A percentile compares a stretch with the other conserved stretches of the same genome.
These are phyloP conservation scores for Hypericum androsaemum DNA, from an alignment of 345 rosid species.

Conservation along the genomic window DNA sequence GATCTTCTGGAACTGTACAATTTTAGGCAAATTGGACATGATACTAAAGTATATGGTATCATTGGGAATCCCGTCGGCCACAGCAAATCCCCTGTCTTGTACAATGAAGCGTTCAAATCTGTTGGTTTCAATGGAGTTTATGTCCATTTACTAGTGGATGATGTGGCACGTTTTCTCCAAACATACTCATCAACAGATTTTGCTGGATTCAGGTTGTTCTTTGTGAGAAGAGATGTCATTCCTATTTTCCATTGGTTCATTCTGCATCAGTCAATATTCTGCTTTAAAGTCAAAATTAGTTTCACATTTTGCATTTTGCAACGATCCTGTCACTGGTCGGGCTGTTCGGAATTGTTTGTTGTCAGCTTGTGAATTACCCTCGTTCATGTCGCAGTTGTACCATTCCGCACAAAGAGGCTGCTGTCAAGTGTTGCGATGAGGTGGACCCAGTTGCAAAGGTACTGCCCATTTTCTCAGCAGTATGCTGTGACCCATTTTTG, in stretches of 20 bases:
- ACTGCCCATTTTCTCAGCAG: neutral
- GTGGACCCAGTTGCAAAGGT: conserved; percentile 92
- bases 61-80: conserved; percentile 92
- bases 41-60: conserved; percentile 76
- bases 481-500: too few species aligned
- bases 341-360: neutral
- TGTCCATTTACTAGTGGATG: conserved; percentile 74
- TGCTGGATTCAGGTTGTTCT: conserved; percentile 74
- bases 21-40: conserved; percentile 73
- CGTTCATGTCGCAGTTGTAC: conserved; percentile 54
- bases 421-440: conserved; percentile 72
- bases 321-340: neutral
- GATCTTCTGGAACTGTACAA: conserved; percentile 71
- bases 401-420: conserved; percentile 88
- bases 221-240: too few species aligned
- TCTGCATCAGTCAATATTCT: neutral
- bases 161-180: conserved; percentile 55
- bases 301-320: conserved; percentile 2
- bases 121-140: conserved; percentile 66
- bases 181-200: conserved; percentile 77
- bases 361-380: conserved; percentile 2
- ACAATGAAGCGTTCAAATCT: conserved; percentile 84
- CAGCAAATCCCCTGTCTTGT: conserved; percentile 85
- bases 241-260: too few species aligned
- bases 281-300: neutral